Evolutionary conservation across 768 basidiomycete species (phyloP), one percentile per base, ranked within the genome.

Genomic region (Amanita molliuscula): DNA sequence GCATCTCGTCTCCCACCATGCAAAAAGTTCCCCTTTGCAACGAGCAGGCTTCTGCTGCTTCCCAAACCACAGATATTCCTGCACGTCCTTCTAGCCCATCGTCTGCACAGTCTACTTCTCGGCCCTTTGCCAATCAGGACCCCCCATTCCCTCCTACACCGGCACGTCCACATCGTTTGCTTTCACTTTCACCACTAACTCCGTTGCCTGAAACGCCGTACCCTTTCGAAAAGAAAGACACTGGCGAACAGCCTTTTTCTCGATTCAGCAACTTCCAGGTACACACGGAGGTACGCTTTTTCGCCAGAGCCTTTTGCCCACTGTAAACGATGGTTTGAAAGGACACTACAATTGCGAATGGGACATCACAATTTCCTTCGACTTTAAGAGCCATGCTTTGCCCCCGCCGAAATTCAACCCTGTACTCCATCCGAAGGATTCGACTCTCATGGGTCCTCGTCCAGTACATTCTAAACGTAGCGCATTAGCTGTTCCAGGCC

Each of bases 141-240:
- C n/a, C 38, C 38, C 43, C 15, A 6, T 38, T 34, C 13, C 46
- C 45, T 8, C 50, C 45, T 13, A 9, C 36, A 15, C 18, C 16
- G 13, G 13, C 34, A 26, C 29, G 29, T 20, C 25, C 29, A 33
- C 10, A 15, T n/a, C 31, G 18, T 23, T 51, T 31, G 7, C 6
- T 28, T 41, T 34, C 28, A 16, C 44, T 43, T 36, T 69, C 68
- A n/a, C 65, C 66, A 11, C 51, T 81, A 31, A 78, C 79, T 6
- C 78, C 79, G 6, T 56, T 77, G 29, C 71, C 76, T 5, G 67
- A 72, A 52, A 76, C 78, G 1, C 77, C 77, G 4, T 57, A 59
- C 25, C 62, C 62, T 15, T 37, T 56, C 1, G 61, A 55, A 52
- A 48, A 34, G 2, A 34, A 25, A 10, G 15, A 7, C 23, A 15